These are phyloP conservation scores for Starmerella lactis-condensi DNA, from an alignment of 805 yeast genomes.

Conservation along the genomic window DNA sequence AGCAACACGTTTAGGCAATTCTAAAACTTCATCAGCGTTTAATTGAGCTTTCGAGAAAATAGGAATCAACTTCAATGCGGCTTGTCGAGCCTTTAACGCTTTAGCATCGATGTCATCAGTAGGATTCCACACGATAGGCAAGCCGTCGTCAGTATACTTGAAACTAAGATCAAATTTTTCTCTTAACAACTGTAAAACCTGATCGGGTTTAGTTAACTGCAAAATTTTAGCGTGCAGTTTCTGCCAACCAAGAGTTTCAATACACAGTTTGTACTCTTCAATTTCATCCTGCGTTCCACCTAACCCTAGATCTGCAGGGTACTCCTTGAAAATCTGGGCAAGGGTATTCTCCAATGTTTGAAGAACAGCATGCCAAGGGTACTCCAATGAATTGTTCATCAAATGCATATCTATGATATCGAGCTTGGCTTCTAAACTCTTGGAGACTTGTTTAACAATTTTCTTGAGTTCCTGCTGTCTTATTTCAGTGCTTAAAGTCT, in stretches of 20 bases:
- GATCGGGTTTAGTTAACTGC: slow-evolving; percentile 48
- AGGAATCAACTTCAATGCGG: slow-evolving; percentile 42
- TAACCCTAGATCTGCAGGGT: slow-evolving; percentile 32
- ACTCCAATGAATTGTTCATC: slow-evolving; percentile 28
- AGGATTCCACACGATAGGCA: slow-evolving; percentile 67
- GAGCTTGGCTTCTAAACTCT: slow-evolving; percentile 17
- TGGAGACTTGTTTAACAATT: slow-evolving; percentile 28
- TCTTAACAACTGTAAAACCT: slow-evolving; percentile 44
- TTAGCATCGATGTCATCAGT: slow-evolving; percentile 51
- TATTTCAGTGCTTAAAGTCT: no score
- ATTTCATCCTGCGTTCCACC: slow-evolving; percentile 36
- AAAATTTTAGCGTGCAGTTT: slow-evolving; percentile 39
- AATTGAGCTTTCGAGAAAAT: slow-evolving; percentile 35
- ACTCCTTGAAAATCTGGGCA: slow-evolving; percentile 21
- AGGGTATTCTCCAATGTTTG: slow-evolving; percentile 27
- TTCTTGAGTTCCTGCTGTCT: slow-evolving; percentile 18
- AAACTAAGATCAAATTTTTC: slow-evolving; percentile 69
- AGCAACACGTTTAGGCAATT: slow-evolving; percentile 39
- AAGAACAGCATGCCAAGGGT: slow-evolving; percentile 51
- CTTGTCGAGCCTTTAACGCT: slow-evolving; percentile 40
- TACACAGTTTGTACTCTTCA: slow-evolving; percentile 24
- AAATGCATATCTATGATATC: slow-evolving; percentile 21
- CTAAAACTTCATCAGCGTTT: slow-evolving; percentile 17
- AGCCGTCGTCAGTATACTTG: slow-evolving; percentile 62
- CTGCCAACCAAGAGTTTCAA: slow-evolving; percentile 47